Base-by-base conservation (phyloP, 1,284 basidiomycete genomes). In the Sanghuangporus sanghuang region DNA sequence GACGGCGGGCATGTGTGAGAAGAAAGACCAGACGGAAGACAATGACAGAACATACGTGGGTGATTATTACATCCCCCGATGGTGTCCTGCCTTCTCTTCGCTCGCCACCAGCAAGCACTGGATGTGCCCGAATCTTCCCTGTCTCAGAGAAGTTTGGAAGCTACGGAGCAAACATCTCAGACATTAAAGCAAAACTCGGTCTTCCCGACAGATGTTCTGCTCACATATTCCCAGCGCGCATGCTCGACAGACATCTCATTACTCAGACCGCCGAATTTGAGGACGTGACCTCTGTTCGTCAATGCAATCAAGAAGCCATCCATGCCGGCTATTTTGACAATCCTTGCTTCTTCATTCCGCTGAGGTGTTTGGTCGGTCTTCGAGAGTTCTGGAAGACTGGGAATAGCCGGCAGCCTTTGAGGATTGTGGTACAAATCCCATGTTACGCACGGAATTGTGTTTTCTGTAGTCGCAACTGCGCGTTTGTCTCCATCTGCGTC, bases 241-340 rank as follows among this genome's bases (percentile, higher is more conserved):
- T 69, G 70, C 21, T 69, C 66, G 44, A 72, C 75, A 35, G 71
- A 68, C 1, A 68, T 71, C 64, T 85, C 81, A 52, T 77, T 74
- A 6, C 71, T 70, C 27, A 85, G 75, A 40, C 75, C 72, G 38
- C 76, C 74, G 69, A 84, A 85, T 68, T 83, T 84, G 63, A 92
- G 73, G 59, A 92, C 87, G 71, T 93, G 90, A 0, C 90, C 91
- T 57, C 81, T 78, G 71, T 92, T 87, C 36, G 90, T 93, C 68
- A 95, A 75, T 9, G 87, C 93, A 62, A 95, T 76, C 23, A 95
- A 71, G 67, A 84, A 80, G 54, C 79, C 78, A 59, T 88, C 82
- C 64, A 91, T 80, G 2, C 82, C 87, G 3, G 91, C 92, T 58
- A 96, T 89, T 74, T 92, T 86, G 50, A 93, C 78, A n/a, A 95